Evolutionary conservation across 495 filamentous ascomycete genomes (phyloP), one percentile per base, ranked within the genome.

Genomic region (Penicillium longicatenatum): DNA sequence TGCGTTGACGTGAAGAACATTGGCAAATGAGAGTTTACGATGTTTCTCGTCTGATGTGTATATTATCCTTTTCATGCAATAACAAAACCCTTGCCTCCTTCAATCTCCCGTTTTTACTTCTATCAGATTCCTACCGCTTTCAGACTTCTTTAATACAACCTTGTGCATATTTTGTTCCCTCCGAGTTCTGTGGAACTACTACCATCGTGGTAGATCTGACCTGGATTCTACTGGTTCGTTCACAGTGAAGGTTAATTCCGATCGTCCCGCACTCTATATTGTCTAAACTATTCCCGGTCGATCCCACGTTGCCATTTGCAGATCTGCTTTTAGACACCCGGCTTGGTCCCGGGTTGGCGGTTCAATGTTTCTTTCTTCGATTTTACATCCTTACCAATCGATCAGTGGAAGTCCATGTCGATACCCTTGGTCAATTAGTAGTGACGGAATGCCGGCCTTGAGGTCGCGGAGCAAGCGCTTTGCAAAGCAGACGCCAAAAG

Each of bases 21-120:
- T 39, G 57, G 62, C 57, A 48, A 61, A 61, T 29, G 39, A 55
- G 39, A 37, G 44, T 56, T 50, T 4, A n/a, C 2, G 14, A 0
- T 60, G 22, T 51, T 44, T 46, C 41, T 37, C 20, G 20, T 20
- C 24, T 50, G 52, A 50, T 56, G 50, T 60, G 58, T 60, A 60
- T 21, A 30, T n/a, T n/a, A 41, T 51, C 24, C 3, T 6, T 31
- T 21, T 30, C 48, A 59, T 65, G 62, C 55, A 65, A 35, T 48
- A 52, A 26, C 55, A 59, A 50, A 50, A 56, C 66, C 66, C 66
- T 69, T 69, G 55, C 66, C 63, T 69, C 58, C 41, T 57, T 53
- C 58, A 52, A 54, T 58, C 43, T 62, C 55, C 55, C 43, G 41
- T 20, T 41, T 21, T 26, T 14, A 26, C 20, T 52, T 20, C 10